A percentile compares a stretch with the other conserved stretches of the same genome.
These are phyloP conservation scores for Populus trichocarpa DNA, from an alignment of 441 rosid species.

Conservation along the genomic window DNA sequence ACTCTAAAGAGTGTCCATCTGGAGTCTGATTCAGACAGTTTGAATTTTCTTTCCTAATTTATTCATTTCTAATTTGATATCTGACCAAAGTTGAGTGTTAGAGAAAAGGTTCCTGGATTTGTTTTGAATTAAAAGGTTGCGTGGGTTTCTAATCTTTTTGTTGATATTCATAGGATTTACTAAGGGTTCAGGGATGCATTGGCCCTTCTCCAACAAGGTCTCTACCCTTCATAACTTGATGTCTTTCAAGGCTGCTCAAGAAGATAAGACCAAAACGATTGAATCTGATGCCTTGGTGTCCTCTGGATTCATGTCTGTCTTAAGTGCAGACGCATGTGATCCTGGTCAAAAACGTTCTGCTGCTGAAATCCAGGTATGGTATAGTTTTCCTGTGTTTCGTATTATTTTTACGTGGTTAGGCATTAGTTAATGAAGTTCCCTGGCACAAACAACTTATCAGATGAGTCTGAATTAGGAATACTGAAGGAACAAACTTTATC, in stretches of 20 bases:
- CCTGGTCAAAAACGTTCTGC: conserved; percentile 12
- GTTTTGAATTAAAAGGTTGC: not conserved
- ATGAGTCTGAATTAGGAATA: not conserved
- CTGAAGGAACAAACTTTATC: not conserved
- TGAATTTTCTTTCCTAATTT: not conserved
- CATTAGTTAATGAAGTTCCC: not conserved
- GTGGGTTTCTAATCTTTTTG: not conserved
- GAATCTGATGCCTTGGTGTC: conserved; percentile 27
- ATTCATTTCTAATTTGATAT: not conserved
- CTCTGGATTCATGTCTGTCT: conserved; percentile 33
- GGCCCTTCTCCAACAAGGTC: conserved; percentile 42
- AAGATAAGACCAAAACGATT: conserved; percentile 32
- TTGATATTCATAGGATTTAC: conserved; percentile 32
- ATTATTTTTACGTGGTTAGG: not conserved
- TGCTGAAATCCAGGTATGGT: conserved; percentile 34
- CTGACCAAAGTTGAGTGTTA: not conserved
- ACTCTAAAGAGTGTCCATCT: not conserved
- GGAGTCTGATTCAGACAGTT: not conserved
- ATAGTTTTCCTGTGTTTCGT: not conserved
- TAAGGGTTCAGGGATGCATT: conserved; percentile 35
- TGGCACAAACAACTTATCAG: not conserved
- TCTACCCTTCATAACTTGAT: conserved; percentile 38
- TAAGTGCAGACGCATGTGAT: conserved; percentile 28
- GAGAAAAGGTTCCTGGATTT: conserved; percentile 3
- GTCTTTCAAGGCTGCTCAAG: conserved; percentile 42